phyloP scores from a whole-genome alignment of 2,329 filamentous ascomycete genomes.

The Orbilia oligospora region DNA sequence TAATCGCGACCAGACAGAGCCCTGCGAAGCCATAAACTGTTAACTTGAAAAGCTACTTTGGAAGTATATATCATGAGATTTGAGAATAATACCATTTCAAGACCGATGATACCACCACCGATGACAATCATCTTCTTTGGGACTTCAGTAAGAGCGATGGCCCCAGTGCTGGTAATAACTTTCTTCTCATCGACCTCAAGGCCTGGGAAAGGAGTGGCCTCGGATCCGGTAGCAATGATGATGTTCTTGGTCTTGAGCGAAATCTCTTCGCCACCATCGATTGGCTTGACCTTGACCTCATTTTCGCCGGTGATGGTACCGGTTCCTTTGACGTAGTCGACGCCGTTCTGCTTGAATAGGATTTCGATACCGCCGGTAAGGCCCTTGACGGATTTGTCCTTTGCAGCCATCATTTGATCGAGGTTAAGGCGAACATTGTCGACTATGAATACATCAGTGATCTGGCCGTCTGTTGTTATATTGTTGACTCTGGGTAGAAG shows the following conservation, averaged over 20 bases:
- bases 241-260: slow-evolving; percentile 94
- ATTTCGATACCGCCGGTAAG: slow-evolving; percentile 98
- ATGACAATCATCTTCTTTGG: slow-evolving; percentile 98
- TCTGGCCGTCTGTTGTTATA: neutral
- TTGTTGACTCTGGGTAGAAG: too few species aligned
- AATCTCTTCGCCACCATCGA: slow-evolving; percentile 87
- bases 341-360: slow-evolving; percentile 98
- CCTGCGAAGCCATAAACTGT: slow-evolving; percentile 67
- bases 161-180: slow-evolving; percentile 95
- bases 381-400: slow-evolving; percentile 88
- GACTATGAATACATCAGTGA: slow-evolving; percentile 70
- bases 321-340: slow-evolving; percentile 96
- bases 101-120: slow-evolving; percentile 96
- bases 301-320: slow-evolving; percentile 89
- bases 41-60: slow-evolving; percentile 24
- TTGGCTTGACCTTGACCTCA: slow-evolving; percentile 89
- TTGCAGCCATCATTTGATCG: slow-evolving; percentile 96
- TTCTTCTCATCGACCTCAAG: slow-evolving; percentile 97
- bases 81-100: slow-evolving; percentile 83
- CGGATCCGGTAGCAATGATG: slow-evolving; percentile 94
- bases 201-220: slow-evolving; percentile 95
- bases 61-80: neutral
- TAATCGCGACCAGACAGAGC: slow-evolving; percentile 94
- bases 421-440: slow-evolving; percentile 97
- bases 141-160: slow-evolving; percentile 88